A percentile compares a stretch with the other conserved stretches of the same genome.
Conservation (phyloP, 805 yeast species). For the Cyberlindnera sargentensis region DNA sequence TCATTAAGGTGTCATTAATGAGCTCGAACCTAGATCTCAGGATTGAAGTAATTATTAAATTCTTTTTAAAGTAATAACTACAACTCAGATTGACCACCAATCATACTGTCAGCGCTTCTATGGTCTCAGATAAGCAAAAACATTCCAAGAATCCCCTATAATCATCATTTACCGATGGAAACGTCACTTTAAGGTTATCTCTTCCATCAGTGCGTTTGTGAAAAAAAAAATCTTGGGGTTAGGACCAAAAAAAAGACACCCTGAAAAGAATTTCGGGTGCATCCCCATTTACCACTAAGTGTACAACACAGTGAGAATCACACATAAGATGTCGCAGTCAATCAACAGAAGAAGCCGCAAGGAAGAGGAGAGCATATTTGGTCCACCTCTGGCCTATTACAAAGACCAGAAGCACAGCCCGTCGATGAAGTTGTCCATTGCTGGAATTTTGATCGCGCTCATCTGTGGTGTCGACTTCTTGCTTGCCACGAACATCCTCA, state of each 20-base stretch:
- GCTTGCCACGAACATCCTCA: conserved; percentile 28
- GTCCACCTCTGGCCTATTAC: conserved; percentile 20
- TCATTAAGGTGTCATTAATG: too few species aligned
- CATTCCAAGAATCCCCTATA: too few species aligned
- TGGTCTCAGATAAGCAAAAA: too few species aligned
- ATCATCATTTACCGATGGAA: too few species aligned
- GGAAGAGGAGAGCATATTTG: conserved; percentile 18
- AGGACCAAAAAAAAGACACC: not conserved
- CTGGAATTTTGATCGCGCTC: conserved; percentile 22
- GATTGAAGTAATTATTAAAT: too few species aligned
- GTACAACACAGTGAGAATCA: not conserved
- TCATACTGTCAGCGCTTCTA: too few species aligned
- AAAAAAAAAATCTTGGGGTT: not conserved
- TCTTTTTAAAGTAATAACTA: too few species aligned
- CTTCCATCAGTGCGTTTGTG: not conserved
- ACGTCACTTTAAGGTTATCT: conserved; percentile 1
- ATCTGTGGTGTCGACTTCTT: conserved; percentile 26
- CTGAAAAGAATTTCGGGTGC: not conserved
- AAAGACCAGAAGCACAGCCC: conserved; percentile 15
- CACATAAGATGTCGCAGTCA: not conserved
- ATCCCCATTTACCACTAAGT: not conserved
- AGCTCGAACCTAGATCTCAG: too few species aligned
- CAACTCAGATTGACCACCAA: too few species aligned
- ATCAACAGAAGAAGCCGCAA: not conserved
- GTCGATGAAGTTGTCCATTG: conserved; percentile 19